Conservation (phyloP, 2,329 filamentous ascomycete species). For the Botryotinia calthae region DNA sequence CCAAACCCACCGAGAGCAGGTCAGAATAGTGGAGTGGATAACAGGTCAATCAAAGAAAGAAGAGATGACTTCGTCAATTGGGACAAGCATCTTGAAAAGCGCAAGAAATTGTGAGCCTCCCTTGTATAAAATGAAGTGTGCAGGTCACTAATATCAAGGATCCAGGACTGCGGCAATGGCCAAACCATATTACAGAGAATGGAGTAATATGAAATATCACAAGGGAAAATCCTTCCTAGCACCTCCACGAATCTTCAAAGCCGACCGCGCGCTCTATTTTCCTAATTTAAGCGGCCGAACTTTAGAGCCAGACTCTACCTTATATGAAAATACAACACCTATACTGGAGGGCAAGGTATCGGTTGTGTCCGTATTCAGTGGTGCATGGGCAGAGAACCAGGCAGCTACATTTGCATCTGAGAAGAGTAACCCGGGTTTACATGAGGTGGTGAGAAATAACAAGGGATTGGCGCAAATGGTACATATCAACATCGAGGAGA, state of each 20-base stretch:
- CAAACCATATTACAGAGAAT: constrained; percentile 94
- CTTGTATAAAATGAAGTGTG: too few species aligned
- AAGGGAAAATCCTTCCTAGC: constrained; percentile 91
- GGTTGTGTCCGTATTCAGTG: constrained; percentile 78
- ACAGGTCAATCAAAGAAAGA: constrained; percentile 63
- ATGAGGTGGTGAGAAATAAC: constrained; percentile 55
- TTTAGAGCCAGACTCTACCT: constrained; percentile 53
- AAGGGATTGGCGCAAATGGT: constrained; percentile 66
- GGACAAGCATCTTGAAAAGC: constrained; percentile 75
- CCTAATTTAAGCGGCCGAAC: constrained; percentile 86
- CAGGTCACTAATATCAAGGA: constrained; percentile 21
- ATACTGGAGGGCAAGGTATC: constrained; percentile 70
- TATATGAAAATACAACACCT: constrained; percentile 67
- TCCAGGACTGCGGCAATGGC: constrained; percentile 69
- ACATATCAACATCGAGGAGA: constrained; percentile 87
- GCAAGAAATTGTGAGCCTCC: constrained; percentile 65
- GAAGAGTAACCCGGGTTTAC: constrained; percentile 66
- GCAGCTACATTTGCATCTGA: constrained; percentile 66
- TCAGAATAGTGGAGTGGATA: constrained; percentile 78
- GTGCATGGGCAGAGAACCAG: constrained; percentile 82
- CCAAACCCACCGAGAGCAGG: constrained; percentile 68
- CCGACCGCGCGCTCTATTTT: constrained; percentile 82
- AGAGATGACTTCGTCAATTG: constrained; percentile 80
- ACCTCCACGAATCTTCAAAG: constrained; percentile 79
- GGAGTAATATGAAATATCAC: constrained; percentile 77